These are phyloP conservation scores for Arthrobotrys megalospora DNA, from an alignment of 2,329 filamentous ascomycete species.

Conservation along the genomic window DNA sequence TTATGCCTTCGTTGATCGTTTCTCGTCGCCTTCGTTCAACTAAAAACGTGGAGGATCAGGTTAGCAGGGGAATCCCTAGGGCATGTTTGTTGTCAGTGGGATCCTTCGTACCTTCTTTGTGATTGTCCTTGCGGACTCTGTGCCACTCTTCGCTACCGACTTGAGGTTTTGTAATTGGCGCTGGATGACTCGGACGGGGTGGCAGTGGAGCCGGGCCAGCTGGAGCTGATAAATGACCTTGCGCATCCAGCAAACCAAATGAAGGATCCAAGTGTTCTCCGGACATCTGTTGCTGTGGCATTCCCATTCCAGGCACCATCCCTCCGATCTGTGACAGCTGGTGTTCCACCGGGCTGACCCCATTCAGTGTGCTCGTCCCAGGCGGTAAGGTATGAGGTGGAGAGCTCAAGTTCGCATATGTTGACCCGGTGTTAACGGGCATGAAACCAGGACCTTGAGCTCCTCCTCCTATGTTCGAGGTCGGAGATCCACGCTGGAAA, in stretches of 20 bases:
- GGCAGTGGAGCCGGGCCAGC: slow-evolving; percentile 66
- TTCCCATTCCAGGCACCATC: slow-evolving; percentile 48
- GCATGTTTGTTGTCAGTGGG: slow-evolving; percentile 16
- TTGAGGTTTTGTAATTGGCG: slow-evolving; percentile 79
- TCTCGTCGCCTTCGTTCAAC: slow-evolving; percentile 96
- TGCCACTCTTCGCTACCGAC: slow-evolving; percentile 99
- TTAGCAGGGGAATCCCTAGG: slow-evolving; percentile 62
- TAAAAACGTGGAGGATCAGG: slow-evolving; percentile 67
- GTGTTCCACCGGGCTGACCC: slow-evolving; percentile 50
- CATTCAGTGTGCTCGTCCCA: slow-evolving; percentile 47
- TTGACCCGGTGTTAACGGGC: slow-evolving; percentile 56
- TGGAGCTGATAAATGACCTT: slow-evolving; percentile 46
- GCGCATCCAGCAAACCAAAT: slow-evolving; percentile 60
- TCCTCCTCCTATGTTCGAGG: slow-evolving; percentile 41
- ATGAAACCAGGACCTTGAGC: slow-evolving; percentile 56
- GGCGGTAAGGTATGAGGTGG: slow-evolving; percentile 52
- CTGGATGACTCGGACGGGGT: slow-evolving; percentile 70
- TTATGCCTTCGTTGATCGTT: slow-evolving; percentile 99
- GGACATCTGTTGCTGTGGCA: slow-evolving; percentile 41
- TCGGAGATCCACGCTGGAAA: slow-evolving; percentile 50
- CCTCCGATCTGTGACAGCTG: slow-evolving; percentile 57
- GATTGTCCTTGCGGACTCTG: slow-evolving; percentile 95
- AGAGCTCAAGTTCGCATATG: slow-evolving; percentile 51
- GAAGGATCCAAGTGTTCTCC: slow-evolving; percentile 62
- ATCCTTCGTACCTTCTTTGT: slow-evolving; percentile 87